phyloP scores from a whole-genome alignment of 2,329 filamentous ascomycete genomes.

The Fusarium citri region DNA sequence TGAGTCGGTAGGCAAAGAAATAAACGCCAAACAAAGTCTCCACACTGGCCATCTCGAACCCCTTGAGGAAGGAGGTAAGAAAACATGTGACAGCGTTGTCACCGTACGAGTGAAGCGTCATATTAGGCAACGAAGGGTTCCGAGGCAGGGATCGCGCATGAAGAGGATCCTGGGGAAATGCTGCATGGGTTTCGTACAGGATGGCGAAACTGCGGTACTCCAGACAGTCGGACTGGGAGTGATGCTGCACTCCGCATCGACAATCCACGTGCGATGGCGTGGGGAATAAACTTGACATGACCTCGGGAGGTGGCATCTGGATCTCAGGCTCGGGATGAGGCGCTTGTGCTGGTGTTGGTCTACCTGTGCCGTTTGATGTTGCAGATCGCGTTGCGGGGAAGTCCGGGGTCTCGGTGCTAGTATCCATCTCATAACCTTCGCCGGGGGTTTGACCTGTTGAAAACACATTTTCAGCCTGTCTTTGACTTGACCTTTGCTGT shows the following conservation, averaged over 20 bases:
- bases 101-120: slow-evolving; percentile 41
- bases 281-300: slow-evolving; percentile 26
- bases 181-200: slow-evolving; percentile 42
- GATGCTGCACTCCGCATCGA: slow-evolving; percentile 45
- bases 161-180: slow-evolving; percentile 35
- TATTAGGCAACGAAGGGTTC: slow-evolving; percentile 39
- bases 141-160: slow-evolving; percentile 38
- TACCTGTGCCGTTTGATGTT: not conserved
- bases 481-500: slow-evolving; percentile 8
- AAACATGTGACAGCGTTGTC: slow-evolving; percentile 41
- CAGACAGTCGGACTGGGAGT: slow-evolving; percentile 37
- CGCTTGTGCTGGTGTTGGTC: not conserved
- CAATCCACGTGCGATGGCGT: slow-evolving; percentile 38
- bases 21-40: slow-evolving; percentile 44
- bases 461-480: slow-evolving; percentile 7
- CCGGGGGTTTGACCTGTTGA: not conserved
- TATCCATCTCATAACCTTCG: slow-evolving; percentile 20
- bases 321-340: slow-evolving; percentile 8
- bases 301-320: slow-evolving; percentile 13
- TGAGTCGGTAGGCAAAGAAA: slow-evolving; percentile 41
- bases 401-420: slow-evolving; percentile 2
- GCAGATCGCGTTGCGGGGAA: slow-evolving; percentile 19
- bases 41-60: slow-evolving; percentile 40
- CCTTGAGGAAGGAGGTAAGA: slow-evolving; percentile 39
- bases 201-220: slow-evolving; percentile 44